Base-by-base conservation (phyloP, 352 stramenopile genomes). In the Sclerospora graminicola region DNA sequence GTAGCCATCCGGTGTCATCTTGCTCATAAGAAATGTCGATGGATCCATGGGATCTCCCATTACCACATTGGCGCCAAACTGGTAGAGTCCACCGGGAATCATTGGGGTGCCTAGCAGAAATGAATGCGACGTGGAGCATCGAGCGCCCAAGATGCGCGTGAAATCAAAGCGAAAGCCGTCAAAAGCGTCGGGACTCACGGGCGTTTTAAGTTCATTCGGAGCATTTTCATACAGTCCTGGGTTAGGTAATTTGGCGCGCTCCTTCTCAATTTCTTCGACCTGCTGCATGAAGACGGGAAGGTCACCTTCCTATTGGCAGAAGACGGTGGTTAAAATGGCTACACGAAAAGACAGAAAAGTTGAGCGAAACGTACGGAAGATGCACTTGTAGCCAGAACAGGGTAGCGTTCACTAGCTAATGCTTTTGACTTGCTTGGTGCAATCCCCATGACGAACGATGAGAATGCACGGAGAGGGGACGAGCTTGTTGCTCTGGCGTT, bases 81-180 rank as follows among this genome's bases (percentile, higher is more conserved):
- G 77, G 57, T 92, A 92, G 10, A 92, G 52, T 0, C 77, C 80
- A 21, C 80, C 80, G 0, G 79, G 79, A 54, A 91, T 88, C 77
- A 89, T 87, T 20, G 79, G 72, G 45, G 70, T 82, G 24, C 79
- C 79, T 20, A 91, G 60, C 51, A 91, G 51, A 50, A 91, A 84
- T 45, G 79, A 78, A 60, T 91, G 79, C 52, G 76, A 88, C 21
- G 78, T 87, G 39, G 79, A 86, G 61, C 86, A 92, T 18, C 69
- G 70, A 44, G 80, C 72, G 44, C 75, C 77, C 21, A 92, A 41
- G 20, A 87, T 87, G 49, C 80, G 77, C 59, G 75, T 86, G 36
- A 92, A 87, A 50, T 92, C 80, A 40, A 92, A 89, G 52, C 80
- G 77, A 59, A 92, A 89, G 47, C 80, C 80, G 49, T 92, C 80